A percentile compares a stretch with the other conserved stretches of the same genome.
phyloP scores from a whole-genome alignment of 208 protist genomes.

The Acanthamoeba castellanii region DNA sequence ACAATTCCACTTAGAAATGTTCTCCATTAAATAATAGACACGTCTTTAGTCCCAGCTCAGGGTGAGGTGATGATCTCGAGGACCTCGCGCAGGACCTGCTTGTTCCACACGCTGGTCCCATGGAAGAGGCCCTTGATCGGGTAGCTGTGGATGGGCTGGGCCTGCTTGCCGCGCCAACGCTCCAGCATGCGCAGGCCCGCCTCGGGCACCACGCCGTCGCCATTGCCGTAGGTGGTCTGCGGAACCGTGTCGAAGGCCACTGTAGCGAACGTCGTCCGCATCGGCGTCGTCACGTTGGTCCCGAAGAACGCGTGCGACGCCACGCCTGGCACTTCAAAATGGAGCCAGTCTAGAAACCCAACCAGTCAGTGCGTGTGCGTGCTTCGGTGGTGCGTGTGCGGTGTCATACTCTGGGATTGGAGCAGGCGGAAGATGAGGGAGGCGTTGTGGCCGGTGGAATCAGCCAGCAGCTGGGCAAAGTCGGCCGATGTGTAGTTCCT shows the following conservation, averaged over 20 bases:
- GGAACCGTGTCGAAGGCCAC: background rate
- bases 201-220: conserved; percentile 1
- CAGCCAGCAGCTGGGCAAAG: background rate
- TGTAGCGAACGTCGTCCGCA: background rate
- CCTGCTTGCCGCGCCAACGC: background rate
- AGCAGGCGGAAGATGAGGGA: background rate
- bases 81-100: background rate
- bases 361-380: background rate
- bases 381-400: too few species aligned
- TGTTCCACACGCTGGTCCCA: background rate
- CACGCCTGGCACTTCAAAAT: background rate
- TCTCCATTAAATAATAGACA: too few species aligned
- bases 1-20: too few species aligned
- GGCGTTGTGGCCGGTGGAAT: background rate
- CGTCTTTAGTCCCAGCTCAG: too few species aligned
- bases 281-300: background rate
- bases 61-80: background rate
- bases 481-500: background rate
- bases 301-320: background rate
- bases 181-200: background rate
- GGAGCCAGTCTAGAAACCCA: background rate
- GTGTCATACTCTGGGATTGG: background rate
- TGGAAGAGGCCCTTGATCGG: background rate
- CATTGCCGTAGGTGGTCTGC: background rate
- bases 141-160: conserved; percentile 13